phyloP scores from a whole-genome alignment of 441 rosid species.

The Iberis amara region DNA sequence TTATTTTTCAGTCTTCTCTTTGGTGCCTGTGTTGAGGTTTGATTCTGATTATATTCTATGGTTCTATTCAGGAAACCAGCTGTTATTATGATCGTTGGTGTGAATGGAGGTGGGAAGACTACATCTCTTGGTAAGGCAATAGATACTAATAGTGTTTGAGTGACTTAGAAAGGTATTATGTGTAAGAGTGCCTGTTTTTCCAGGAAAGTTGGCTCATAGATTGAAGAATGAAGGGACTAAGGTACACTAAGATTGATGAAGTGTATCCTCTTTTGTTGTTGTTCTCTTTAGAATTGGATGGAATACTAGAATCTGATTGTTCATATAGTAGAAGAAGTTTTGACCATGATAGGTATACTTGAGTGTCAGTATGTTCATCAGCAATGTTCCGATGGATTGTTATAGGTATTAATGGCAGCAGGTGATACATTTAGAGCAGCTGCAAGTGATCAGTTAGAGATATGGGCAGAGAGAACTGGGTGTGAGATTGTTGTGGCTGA shows the following conservation, averaged over 20 bases:
- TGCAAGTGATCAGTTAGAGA: conserved; percentile 84
- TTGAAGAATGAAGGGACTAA: conserved; percentile 81
- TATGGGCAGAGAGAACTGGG: conserved; percentile 84
- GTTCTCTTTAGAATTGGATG: background rate
- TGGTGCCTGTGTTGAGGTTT: conserved; percentile 10
- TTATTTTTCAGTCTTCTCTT: conserved; percentile 2
- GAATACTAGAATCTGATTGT: background rate
- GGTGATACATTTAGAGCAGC: conserved; percentile 96
- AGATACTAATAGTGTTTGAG: background rate
- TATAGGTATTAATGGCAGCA: conserved; percentile 76
- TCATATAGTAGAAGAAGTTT: background rate
- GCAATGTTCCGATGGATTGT: conserved; percentile 28
- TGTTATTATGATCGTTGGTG: conserved; percentile 81
- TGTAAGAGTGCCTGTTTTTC: conserved; percentile 23
- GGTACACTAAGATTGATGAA: conserved; percentile 35
- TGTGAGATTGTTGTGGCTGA: conserved; percentile 79
- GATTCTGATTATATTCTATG: conserved; percentile 18
- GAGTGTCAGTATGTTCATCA: conserved; percentile 24
- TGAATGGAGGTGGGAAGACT: conserved; percentile 94
- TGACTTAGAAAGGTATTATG: background rate
- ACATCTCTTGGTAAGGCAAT: conserved; percentile 79
- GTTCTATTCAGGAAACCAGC: conserved; percentile 69
- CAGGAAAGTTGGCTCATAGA: conserved; percentile 89
- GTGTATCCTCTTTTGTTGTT: background rate
- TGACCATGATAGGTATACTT: background rate